Base-by-base conservation (phyloP, 352 stramenopile genomes). In the Phytophthora pinifolia region DNA sequence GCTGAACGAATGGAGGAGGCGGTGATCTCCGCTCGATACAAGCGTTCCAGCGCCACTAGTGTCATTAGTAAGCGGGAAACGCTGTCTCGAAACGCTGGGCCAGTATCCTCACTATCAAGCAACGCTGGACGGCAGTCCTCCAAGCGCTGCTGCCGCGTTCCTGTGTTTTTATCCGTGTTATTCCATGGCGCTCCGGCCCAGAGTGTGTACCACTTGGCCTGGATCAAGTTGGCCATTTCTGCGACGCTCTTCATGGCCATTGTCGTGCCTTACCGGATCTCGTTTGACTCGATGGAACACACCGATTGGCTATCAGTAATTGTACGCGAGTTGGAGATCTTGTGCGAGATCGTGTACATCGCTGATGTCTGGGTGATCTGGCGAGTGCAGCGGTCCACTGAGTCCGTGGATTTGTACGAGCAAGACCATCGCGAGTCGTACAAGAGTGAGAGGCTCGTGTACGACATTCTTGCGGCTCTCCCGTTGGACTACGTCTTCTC, bases 301-400 rank as follows among this genome's bases (percentile, higher is more conserved):
- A 31, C 44, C 0, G 49, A 53, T 1, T 68, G 48, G 59, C 22
- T 82, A 15, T 38, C 74, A 0, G 29, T 67, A 0, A 13, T 80
- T 1, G 42, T 62, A 1, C 45, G 56, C 10, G 62, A 78, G 31
- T n/a, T 83, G 0, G 72, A 86, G 25, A 45, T 79, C 0, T 3
- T 82, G 0, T 83, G 72, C 31, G 74, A 86, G 22, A 43, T 81
- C 10, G 1, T 86, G 9, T 88, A 77, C 39, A n/a, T 83, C 6
- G 63, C 65, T 30, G 77, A 88, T 38, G 79, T 88, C 29, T 83
- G 72, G 70, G 64, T 83, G 34, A 86, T 72, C 29, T 86, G 72
- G 76, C 54, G 59, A 10, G 29, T 86, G 4, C 57, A 67, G 25
- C 57, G 44, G 0, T 69, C 67, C 6, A 39, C 38, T 8, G 59